Base-by-base conservation (phyloP, 129 eudicot species). In the Logfia minima region DNA sequence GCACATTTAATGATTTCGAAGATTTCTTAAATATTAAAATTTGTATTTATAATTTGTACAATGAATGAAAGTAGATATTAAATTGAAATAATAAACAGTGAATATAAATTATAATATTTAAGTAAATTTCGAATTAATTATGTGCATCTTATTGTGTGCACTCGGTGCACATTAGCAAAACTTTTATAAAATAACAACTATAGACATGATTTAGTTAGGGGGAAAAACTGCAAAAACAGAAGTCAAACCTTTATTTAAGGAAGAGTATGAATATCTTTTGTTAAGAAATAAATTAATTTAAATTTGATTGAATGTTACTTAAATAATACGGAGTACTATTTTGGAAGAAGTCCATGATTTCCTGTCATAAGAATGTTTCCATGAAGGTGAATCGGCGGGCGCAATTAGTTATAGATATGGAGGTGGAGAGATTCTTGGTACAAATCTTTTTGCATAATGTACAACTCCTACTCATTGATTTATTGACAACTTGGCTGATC, bases 281-380 rank as follows among this genome's bases (percentile, higher is more conserved):
- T 17, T 56, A 17, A 56, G 3, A 71, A 73, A 21, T 13, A 19
- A 61, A 31, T 31, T 18, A 26, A 26, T 26, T 66, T 6, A 16
- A n/a, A 66, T 66, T 45, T 10, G 58, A 60, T 61, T 32, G 32
- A 37, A 11, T 24, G 59, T 19, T 28, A 26, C 52, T 19, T 29
- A 28, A 69, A 69, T 22, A 70, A 56, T 23, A 37, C 13, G 29
- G 29, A 39, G 14, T 43, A 14, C 6, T 48, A 51, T 71, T 71
- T 62, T 29, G 48, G 70, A 70, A 78, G 24, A 71, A 79, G 77
- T 79, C 77, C 53, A 71, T 63, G 82, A 62, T 79, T 8, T 43
- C 19, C 70, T 78, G 70, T 78, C 76, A 59, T 78, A 18, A 45
- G 83, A 79, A 71, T 71, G 77, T 71, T 71, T 71, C 78, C 66